phyloP scores from a whole-genome alignment of 2,329 filamentous ascomycete genomes.

The Pezicula neosporulosa region DNA sequence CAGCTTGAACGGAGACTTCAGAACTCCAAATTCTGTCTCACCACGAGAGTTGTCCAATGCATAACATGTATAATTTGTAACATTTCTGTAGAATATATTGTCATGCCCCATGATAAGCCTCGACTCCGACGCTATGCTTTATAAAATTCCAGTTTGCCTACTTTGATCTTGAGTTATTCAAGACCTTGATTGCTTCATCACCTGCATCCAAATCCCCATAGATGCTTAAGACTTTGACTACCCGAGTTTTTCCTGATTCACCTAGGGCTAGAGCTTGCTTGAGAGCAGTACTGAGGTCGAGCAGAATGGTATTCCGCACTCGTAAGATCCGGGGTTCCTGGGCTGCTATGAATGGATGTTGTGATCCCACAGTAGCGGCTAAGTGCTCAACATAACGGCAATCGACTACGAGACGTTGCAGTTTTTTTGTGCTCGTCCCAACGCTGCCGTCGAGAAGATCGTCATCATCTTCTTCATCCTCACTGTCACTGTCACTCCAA shows the following conservation, averaged over 20 bases:
- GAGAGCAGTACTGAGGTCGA: conserved; percentile 62
- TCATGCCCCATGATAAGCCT: conserved; percentile 20
- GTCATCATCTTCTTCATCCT: conserved; percentile 34
- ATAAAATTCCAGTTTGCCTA: conserved; percentile 12
- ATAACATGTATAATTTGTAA: conserved; percentile 22
- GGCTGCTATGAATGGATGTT: conserved; percentile 60
- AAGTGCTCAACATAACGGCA: conserved; percentile 53
- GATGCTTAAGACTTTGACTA: conserved; percentile 54
- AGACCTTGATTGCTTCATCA: conserved; percentile 52
- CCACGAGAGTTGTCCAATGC: conserved; percentile 48
- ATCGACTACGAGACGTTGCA: conserved; percentile 54
- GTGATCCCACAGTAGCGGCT: conserved; percentile 44
- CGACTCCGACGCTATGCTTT: conserved; percentile 43
- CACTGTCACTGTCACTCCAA: conserved; percentile 35
- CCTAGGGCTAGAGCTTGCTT: conserved; percentile 48
- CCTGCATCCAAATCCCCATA: conserved; percentile 61
- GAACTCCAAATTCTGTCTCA: conserved; percentile 55
- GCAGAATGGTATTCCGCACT: conserved; percentile 57
- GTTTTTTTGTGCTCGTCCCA: conserved; percentile 23
- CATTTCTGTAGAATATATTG: conserved; percentile 42
- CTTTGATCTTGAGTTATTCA: conserved; percentile 24
- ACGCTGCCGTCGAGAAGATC: conserved; percentile 21
- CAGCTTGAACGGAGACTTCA: conserved; percentile 78
- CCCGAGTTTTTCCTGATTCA: conserved; percentile 33
- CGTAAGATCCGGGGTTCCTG: conserved; percentile 53